A percentile compares a stretch with the other conserved stretches of the same genome.
These are phyloP conservation scores for Alternaria angustiovoidea DNA, from an alignment of 2,329 filamentous ascomycete species.

Conservation along the genomic window DNA sequence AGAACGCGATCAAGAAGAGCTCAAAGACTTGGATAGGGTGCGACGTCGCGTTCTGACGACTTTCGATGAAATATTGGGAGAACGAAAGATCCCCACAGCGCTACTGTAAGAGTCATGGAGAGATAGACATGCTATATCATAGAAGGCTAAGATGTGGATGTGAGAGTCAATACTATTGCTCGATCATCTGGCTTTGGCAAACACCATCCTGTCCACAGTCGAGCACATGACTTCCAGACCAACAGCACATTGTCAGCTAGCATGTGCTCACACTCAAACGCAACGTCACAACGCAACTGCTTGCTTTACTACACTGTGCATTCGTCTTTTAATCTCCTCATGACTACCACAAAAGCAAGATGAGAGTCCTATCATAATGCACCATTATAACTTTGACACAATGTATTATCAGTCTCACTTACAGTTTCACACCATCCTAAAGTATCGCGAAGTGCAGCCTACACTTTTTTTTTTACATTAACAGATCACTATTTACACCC, in stretches of 20 bases:
- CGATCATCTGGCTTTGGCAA: not conserved
- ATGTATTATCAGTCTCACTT: not conserved
- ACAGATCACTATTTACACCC: not conserved
- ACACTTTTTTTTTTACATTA: not conserved
- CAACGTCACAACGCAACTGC: not conserved
- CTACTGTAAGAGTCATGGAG: not conserved
- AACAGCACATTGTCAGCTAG: not conserved
- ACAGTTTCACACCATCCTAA: not conserved
- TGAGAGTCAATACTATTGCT: not conserved
- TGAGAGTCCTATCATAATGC: not conserved
- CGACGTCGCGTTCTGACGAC: constrained; percentile 1
- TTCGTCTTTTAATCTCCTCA: not conserved
- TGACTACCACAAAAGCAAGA: not conserved
- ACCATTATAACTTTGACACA: not conserved
- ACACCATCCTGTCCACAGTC: not conserved
- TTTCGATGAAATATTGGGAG: constrained; percentile 7
- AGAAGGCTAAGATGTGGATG: not conserved
- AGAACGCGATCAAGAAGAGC: not conserved
- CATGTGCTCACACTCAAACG: not conserved
- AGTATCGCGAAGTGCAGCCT: not conserved
- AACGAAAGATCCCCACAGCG: not conserved
- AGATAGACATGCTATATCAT: not conserved
- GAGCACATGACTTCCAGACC: not conserved
- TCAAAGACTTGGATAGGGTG: not conserved
- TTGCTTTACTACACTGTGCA: not conserved